Percentiles rank a stretch among this genome's conserved stretches.
These are phyloP conservation scores for Nelumbo lutea DNA, from an alignment of 164 flowering plant species.

Conservation along the genomic window DNA sequence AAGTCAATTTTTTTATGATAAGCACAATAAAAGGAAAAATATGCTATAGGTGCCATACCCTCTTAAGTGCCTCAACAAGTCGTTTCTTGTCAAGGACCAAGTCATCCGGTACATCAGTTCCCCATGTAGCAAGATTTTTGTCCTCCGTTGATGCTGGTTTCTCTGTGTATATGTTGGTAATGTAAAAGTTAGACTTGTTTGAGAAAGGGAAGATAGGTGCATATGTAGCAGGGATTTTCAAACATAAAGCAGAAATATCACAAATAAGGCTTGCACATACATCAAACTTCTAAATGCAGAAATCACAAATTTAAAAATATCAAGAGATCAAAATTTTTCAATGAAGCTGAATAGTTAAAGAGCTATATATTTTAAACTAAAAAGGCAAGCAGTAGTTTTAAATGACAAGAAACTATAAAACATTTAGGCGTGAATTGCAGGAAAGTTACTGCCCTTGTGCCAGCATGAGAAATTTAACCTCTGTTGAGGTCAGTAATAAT, in stretches of 20 bases:
- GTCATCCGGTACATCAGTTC: conserved; percentile 65
- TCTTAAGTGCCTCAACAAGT: conserved; percentile 54
- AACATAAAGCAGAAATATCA: background rate
- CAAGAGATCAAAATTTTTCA: too few species aligned
- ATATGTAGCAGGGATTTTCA: background rate
- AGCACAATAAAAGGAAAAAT: background rate
- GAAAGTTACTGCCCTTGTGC: background rate
- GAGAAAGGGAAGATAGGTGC: background rate
- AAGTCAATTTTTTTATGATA: background rate
- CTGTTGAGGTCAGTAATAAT: background rate
- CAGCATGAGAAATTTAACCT: background rate
- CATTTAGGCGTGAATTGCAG: too few species aligned
- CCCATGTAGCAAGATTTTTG: conserved; percentile 63
- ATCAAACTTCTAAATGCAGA: too few species aligned
- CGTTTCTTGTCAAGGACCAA: conserved; percentile 47
- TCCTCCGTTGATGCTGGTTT: conserved; percentile 36
- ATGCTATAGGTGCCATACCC: conserved; percentile 29
- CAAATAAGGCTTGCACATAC: too few species aligned
- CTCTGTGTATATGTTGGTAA: conserved; percentile 28
- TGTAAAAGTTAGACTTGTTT: background rate
- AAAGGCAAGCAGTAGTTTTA: too few species aligned
- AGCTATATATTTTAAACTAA: too few species aligned
- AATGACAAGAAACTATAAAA: too few species aligned
- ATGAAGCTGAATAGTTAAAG: too few species aligned
- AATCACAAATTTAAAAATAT: too few species aligned